A percentile compares a stretch with the other conserved stretches of the same genome.
phyloP scores from a whole-genome alignment of 768 basidiomycete genomes.

The Gautieria morchelliformis region DNA sequence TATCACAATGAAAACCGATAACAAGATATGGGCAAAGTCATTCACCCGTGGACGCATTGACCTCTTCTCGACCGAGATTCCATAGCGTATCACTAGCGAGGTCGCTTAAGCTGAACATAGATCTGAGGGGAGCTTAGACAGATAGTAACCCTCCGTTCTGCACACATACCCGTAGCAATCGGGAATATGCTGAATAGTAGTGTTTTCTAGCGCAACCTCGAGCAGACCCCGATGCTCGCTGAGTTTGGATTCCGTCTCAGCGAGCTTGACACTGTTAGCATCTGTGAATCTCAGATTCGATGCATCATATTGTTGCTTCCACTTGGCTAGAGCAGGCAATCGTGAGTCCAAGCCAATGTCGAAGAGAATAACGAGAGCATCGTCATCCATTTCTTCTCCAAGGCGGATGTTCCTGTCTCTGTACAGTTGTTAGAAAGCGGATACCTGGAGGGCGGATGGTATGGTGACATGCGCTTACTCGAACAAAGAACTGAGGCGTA shows the following conservation, averaged over 20 bases:
- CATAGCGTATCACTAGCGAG: neutral
- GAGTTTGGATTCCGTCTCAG: neutral
- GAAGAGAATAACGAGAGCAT: conserved; percentile 20
- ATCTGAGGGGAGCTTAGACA: neutral
- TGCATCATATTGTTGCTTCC: conserved; percentile 12
- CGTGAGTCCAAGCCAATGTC: conserved; percentile 20
- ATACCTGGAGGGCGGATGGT: too few species aligned
- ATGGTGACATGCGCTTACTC: too few species aligned
- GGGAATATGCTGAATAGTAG: conserved; percentile 14
- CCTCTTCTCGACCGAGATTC: neutral
- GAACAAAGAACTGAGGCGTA: too few species aligned
- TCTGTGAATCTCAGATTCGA: neutral
- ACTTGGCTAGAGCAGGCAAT: conserved; percentile 17
- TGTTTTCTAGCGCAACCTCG: neutral
- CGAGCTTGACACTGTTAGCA: neutral
- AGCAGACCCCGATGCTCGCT: neutral
- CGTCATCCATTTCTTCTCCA: conserved; percentile 16
- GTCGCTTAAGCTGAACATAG: neutral
- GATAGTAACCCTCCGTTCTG: neutral
- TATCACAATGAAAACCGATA: neutral
- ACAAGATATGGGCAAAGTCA: neutral
- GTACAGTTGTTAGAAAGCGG: too few species aligned
- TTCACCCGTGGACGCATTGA: neutral
- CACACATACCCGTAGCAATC: conserved; percentile 9
- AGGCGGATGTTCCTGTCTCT: conserved; percentile 14